phyloP scores from a whole-genome alignment of 1,284 basidiomycete genomes.

The Ceratobasidium sp. region DNA sequence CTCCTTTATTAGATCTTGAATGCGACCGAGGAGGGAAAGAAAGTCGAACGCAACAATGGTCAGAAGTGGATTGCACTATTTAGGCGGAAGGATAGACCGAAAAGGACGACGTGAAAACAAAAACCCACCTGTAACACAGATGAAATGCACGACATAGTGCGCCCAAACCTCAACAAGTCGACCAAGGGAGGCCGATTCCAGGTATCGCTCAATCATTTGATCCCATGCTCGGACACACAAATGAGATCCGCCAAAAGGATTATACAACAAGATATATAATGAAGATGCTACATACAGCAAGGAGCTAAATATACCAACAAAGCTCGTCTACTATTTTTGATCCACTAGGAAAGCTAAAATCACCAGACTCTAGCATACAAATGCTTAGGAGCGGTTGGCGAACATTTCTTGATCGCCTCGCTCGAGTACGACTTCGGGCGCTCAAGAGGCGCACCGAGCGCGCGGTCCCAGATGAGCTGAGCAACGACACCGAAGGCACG shows the following conservation, averaged over 20 bases:
- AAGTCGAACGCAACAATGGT: conserved; percentile 91
- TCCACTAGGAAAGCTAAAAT: not conserved
- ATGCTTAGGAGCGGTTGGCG: conserved; percentile 42
- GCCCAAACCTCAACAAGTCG: too few relatives aligned
- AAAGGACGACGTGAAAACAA: not conserved
- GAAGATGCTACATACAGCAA: conserved; percentile 34
- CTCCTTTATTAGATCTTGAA: conserved; percentile 78
- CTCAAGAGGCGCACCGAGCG: conserved; percentile 89
- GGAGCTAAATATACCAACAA: not conserved
- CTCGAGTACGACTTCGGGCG: conserved; percentile 87
- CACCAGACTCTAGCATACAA: not conserved
- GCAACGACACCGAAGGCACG: conserved; percentile 90
- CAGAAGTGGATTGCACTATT: conserved; percentile 91
- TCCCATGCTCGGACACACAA: not conserved
- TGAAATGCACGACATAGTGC: too few relatives aligned
- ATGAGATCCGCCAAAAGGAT: not conserved
- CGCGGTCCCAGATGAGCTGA: conserved; percentile 95
- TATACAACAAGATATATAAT: conserved; percentile 11
- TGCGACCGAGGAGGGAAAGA: conserved; percentile 95
- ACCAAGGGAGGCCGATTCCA: too few relatives aligned
- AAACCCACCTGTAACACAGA: not conserved
- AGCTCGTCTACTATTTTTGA: conserved; percentile 13
- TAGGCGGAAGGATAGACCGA: conserved; percentile 47
- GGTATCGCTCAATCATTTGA: too few relatives aligned
- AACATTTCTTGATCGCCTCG: conserved; percentile 78